phyloP scores from a whole-genome alignment of 129 eudicot species.

The Saposhnikovia divaricata region DNA sequence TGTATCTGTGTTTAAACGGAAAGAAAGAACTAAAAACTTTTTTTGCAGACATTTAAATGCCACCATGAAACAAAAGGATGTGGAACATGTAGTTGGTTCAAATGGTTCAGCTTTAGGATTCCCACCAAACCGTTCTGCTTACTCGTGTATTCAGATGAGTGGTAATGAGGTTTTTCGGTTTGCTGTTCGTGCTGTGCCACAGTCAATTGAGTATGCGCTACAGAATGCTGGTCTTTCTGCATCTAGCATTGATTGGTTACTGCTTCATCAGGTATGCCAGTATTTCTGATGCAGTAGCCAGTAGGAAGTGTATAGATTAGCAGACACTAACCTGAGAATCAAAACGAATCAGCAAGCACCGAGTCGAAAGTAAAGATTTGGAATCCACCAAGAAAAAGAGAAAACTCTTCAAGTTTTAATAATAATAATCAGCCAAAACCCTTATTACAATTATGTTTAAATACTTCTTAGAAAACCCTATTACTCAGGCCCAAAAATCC shows the following conservation, averaged over 20 bases:
- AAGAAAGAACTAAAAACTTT: neutral
- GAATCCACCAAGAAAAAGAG: too few species aligned
- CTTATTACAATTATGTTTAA: too few species aligned
- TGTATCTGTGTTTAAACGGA: neutral
- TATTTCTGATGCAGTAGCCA: too few species aligned
- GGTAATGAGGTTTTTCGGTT: conserved; percentile 88
- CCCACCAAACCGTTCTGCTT: conserved; percentile 54
- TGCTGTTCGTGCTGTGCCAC: conserved; percentile 86
- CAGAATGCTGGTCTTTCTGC: conserved; percentile 66
- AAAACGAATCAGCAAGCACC: too few species aligned
- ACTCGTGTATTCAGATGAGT: conserved; percentile 73
- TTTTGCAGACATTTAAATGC: conserved; percentile 67
- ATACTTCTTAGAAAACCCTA: too few species aligned
- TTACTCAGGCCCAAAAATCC: too few species aligned
- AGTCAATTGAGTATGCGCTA: conserved; percentile 64
- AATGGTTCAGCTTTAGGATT: conserved; percentile 52
- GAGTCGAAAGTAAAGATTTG: too few species aligned
- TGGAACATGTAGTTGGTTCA: conserved; percentile 27
- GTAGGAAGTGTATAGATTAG: too few species aligned
- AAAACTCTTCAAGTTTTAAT: too few species aligned
- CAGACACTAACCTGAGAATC: too few species aligned
- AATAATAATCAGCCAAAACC: too few species aligned
- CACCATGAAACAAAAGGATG: conserved; percentile 39
- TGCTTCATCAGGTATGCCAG: conserved; percentile 82
- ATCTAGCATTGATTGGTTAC: conserved; percentile 84